A percentile compares a stretch with the other conserved stretches of the same genome.
Conservation (phyloP, 306 rosid species). For the Castanospermum australe region DNA sequence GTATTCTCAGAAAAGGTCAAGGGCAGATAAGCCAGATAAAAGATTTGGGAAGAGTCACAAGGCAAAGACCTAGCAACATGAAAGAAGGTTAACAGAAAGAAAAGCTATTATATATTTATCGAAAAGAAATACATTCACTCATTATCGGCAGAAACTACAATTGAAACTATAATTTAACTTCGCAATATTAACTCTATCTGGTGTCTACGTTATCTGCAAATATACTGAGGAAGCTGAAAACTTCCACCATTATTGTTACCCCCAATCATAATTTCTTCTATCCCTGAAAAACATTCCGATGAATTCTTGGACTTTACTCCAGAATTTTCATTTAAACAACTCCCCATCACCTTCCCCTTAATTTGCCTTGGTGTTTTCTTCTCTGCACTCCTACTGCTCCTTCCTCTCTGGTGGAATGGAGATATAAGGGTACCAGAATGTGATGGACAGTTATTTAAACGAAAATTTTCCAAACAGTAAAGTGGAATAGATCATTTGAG, state of each 20-base stretch:
- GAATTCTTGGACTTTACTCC: too few relatives aligned
- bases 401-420: too few relatives aligned
- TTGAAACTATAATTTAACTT: background rate
- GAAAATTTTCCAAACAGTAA: background rate
- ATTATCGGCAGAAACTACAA: background rate
- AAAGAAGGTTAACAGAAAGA: slow-evolving; percentile 15
- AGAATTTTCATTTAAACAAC: too few relatives aligned
- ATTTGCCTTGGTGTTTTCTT: too few relatives aligned
- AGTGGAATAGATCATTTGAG: too few relatives aligned
- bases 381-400: too few relatives aligned
- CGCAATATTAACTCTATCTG: background rate
- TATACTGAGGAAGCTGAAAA: too few relatives aligned
- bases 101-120: background rate
- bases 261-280: too few relatives aligned
- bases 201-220: too few relatives aligned
- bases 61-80: slow-evolving; percentile 61
- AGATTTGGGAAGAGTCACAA: slow-evolving; percentile 58
- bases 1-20: slow-evolving; percentile 85
- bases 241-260: too few relatives aligned
- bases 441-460: background rate
- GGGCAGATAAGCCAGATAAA: slow-evolving; percentile 68
- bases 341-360: too few relatives aligned
- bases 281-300: too few relatives aligned
- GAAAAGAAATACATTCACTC: slow-evolving; percentile 8
- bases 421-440: background rate